Conservation (phyloP, 139 green algal species). For the Yamagishiella unicocca region DNA sequence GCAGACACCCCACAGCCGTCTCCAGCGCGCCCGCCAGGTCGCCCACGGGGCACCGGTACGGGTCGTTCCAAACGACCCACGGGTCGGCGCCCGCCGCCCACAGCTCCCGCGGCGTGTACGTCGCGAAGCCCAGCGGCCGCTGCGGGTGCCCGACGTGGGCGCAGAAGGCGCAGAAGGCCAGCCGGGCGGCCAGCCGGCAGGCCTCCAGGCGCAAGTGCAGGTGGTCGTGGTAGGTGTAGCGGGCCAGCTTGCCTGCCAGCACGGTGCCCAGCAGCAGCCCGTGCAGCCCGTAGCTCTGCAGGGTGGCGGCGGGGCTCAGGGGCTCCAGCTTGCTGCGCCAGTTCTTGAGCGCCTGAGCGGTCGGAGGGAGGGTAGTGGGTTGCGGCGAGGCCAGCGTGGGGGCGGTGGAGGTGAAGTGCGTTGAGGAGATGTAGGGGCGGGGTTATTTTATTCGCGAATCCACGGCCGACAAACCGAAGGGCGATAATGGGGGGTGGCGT, state of each 20-base stretch:
- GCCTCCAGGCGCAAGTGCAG: slow-evolving; percentile 57
- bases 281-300: slow-evolving; percentile 65
- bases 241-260: slow-evolving; percentile 72
- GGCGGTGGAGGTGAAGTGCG: too few species aligned
- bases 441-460: too few species aligned
- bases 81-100: slow-evolving; percentile 52
- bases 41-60: slow-evolving; percentile 65
- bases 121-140: slow-evolving; percentile 51
- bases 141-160: slow-evolving; percentile 67
- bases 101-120: slow-evolving; percentile 57
- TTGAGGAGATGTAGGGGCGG: too few species aligned
- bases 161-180: slow-evolving; percentile 54
- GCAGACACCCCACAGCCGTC: slow-evolving; percentile 43
- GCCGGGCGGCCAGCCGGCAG: slow-evolving; percentile 51
- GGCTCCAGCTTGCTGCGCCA: slow-evolving; percentile 60
- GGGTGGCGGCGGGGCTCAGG: slow-evolving; percentile 39
- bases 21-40: slow-evolving; percentile 67
- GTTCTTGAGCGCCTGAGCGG: slow-evolving; percentile 59
- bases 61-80: slow-evolving; percentile 50
- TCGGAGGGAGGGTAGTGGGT: too few species aligned
- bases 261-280: slow-evolving; percentile 68
- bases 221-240: slow-evolving; percentile 59
- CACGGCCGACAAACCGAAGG: too few species aligned
- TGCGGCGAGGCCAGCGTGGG: too few species aligned
- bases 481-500: too few species aligned